Percentiles rank a stretch among this genome's conserved stretches.
Conservation (phyloP, 257 asterid genomes). For the Cinchona pubescens region DNA sequence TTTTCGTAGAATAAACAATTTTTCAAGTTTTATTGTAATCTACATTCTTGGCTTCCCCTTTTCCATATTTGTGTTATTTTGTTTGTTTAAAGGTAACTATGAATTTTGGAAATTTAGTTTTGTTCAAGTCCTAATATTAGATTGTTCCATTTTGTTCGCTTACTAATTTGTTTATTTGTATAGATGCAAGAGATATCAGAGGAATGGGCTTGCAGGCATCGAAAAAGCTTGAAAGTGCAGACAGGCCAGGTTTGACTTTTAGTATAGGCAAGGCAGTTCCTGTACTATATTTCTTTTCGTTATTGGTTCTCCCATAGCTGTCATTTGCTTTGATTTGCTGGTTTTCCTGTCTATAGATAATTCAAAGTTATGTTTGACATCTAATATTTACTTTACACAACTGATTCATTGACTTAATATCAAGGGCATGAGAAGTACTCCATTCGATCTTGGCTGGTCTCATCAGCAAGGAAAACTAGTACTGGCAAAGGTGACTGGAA, state of each 20-base stretch:
- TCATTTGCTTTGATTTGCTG: not conserved
- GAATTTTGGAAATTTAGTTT: not conserved
- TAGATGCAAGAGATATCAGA: conserved; percentile 84
- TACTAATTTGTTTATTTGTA: conserved; percentile 6
- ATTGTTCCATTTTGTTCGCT: conserved; percentile 8
- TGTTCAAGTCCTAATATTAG: not conserved
- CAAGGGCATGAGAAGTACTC: conserved; percentile 60
- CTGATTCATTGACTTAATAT: conserved; percentile 20
- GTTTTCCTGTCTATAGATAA: not conserved
- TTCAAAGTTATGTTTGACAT: not conserved
- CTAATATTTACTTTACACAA: not conserved
- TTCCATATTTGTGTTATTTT: not conserved
- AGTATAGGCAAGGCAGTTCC: not conserved
- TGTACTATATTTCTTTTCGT: not conserved
- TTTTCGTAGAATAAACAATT: not conserved
- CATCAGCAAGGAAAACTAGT: conserved; percentile 38
- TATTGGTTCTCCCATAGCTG: not conserved
- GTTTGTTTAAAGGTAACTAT: not conserved
- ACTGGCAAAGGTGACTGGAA: conserved; percentile 12
- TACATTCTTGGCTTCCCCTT: not conserved
- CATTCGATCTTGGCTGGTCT: conserved; percentile 76
- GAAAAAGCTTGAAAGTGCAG: conserved; percentile 79
- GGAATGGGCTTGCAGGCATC: conserved; percentile 99
- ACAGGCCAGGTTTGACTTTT: conserved; percentile 52
- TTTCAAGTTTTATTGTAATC: not conserved